These are phyloP conservation scores for Pelargonium nanum DNA, from an alignment of 345 rosid genomes.

Conservation along the genomic window DNA sequence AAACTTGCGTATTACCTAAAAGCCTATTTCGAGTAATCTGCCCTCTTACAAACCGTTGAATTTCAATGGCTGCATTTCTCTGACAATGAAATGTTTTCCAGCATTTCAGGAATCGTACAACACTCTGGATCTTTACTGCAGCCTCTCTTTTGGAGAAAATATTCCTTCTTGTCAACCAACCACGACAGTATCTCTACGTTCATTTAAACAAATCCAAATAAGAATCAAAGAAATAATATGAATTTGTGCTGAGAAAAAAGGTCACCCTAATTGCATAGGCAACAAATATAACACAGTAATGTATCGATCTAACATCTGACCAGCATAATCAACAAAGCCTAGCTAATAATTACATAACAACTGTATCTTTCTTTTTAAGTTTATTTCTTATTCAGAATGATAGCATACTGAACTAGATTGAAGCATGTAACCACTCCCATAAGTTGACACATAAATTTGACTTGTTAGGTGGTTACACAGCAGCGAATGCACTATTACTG, in stretches of 20 bases:
- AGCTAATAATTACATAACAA: too few relatives aligned
- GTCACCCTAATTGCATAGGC: background rate
- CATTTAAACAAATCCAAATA: constrained; percentile 8
- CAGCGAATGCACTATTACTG: too few relatives aligned
- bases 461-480: too few relatives aligned
- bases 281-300: background rate
- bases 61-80: constrained; percentile 41
- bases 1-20: constrained; percentile 33
- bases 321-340: background rate
- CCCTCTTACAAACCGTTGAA: constrained; percentile 51
- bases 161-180: constrained; percentile 50
- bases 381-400: too few relatives aligned
- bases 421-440: too few relatives aligned
- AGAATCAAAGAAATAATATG: background rate
- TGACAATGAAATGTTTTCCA: constrained; percentile 22
- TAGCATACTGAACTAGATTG: too few relatives aligned
- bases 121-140: constrained; percentile 45
- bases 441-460: too few relatives aligned
- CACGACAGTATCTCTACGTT: constrained; percentile 47
- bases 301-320: background rate
- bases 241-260: background rate
- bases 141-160: constrained; percentile 36
- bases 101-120: constrained; percentile 30
- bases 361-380: too few relatives aligned
- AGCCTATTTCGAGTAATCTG: constrained; percentile 49